phyloP scores from a whole-genome alignment of 108 stramenopile genomes.

The Skeletonema grethae region DNA sequence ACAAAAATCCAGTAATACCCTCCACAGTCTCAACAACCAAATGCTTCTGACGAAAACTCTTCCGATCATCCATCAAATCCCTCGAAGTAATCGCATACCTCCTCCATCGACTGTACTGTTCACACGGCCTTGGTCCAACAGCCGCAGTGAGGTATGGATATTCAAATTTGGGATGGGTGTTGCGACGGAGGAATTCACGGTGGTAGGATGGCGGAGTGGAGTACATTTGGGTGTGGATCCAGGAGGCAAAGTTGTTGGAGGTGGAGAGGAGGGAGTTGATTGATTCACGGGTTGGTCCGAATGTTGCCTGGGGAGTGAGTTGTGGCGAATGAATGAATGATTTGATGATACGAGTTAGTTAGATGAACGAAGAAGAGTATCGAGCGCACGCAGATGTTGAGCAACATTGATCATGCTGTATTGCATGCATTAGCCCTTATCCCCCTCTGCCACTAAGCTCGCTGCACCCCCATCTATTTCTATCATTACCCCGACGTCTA shows the following conservation, averaged over 20 bases:
- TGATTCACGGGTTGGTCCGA: constrained; percentile 49
- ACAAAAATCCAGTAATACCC: constrained; percentile 7
- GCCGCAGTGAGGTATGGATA: constrained; percentile 14
- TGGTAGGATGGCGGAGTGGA: constrained; percentile 36
- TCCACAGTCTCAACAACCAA: not conserved
- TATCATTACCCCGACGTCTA: no score
- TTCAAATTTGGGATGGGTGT: constrained; percentile 18
- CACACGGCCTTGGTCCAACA: constrained; percentile 39
- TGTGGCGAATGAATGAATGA: no score
- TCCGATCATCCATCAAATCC: constrained; percentile 19
- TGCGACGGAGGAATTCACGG: constrained; percentile 25
- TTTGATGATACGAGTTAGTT: no score
- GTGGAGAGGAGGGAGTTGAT: constrained; percentile 20
- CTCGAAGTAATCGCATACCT: constrained; percentile 25
- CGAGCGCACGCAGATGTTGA: no score
- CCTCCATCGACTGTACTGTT: constrained; percentile 41
- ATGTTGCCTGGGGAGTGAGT: constrained; percentile 48
- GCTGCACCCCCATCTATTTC: no score
- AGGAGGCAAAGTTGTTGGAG: constrained; percentile 26
- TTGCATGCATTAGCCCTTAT: no score
- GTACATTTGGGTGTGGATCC: constrained; percentile 54
- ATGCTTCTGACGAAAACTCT: constrained; percentile 7
- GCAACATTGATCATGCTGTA: no score
- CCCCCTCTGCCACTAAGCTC: no score
- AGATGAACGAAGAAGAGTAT: no score